Evolutionary conservation across 2,329 filamentous ascomycete genomes (phyloP), one percentile per base, ranked within the genome.

Genomic region (Colletotrichum eremochloae): DNA sequence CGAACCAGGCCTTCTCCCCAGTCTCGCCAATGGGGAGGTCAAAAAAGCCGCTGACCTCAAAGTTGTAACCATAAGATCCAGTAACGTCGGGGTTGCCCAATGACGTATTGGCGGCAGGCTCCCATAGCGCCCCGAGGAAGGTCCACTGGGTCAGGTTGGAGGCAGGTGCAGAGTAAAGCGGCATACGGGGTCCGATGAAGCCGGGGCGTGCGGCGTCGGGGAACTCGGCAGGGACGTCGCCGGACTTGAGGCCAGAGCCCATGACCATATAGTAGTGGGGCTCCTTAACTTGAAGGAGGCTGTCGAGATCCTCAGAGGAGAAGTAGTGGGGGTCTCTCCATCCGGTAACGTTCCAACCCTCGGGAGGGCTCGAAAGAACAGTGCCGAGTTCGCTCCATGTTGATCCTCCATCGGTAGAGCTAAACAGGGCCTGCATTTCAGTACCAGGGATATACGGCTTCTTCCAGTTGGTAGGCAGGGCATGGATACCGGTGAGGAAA

Each of bases 81-180:
- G 73, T 74, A 15, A 74, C 36, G 36, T 74, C 73, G 20, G 73
- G 73, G 18, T 52, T 63, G 14, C 73, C 73, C 5, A 74, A 60
- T 20, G 73, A 74, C 5, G 44, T 9, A 63, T 74, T 74, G 40
- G 66, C 71, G 2, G 67, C 67, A 42, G 73, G 73, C 67, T 74
- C 73, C 73, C 73, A 74, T 5, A 74, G 73, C 6, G 73, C 73
- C 8, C 73, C 73, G 60, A 74, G 73, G 73, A 74, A 74, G 20
- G 71, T 73, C 73, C 73, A 74, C 46, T 73, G 42, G 52, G 67
- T 67, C 33, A 74, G 55, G 71, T 74, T 73, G 42, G 57, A 71
- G 36, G 73, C 71, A 2, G 71, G 73, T 1, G 73, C 71, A 4
- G 73, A 70, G 60, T 74, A 74, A 7, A 74, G 73, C 15, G 73